Base-by-base conservation (phyloP, 108 stramenopile species). In the Skeletonema tropicum region DNA sequence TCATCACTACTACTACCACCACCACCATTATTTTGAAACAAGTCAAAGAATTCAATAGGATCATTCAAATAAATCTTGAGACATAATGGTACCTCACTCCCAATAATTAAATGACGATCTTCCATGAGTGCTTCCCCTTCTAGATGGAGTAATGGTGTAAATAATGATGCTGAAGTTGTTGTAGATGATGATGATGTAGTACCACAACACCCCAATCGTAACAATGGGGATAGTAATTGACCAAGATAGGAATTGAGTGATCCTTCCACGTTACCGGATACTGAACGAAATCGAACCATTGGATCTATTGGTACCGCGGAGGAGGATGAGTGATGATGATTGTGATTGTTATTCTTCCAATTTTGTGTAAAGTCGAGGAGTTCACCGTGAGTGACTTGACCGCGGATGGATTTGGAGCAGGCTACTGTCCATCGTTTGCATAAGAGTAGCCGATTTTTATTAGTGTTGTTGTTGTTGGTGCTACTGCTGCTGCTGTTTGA, bases 361-460 rank as follows among this genome's bases (percentile, higher is more conserved):
- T 42, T 81, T 45, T 68, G 87, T 41, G 31, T 21, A 41, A 84
- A 74, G 55, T 55, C 38, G 31, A 68, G 57, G 3, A 33, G 10
- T 70, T 82, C 76, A 10, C 71, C 67, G 59, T 72, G 14, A 15
- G 31, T 82, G 80, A 90, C 62, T 79, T 36, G 21, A 38, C 66
- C 39, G 76, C 64, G 57, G 19, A 29, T 58, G 85, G 85, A 73
- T 85, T 66, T 57, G 83, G 82, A 70, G 71, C 57, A 8, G 65
- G 76, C 63, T 70, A 89, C 57, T 66, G 68, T 57, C 90, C 92
- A 92, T 68, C 94, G 89, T 58, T 92, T 82, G 80, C 92, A 93
- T 10, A 95, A 67, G 6, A 92, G 62, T 74, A 89, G 86, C 29
- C 69, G 33, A 58, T 36, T 32, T 10, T 6, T 42, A 6, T 57